Conservation (phyloP, 1,139 yeast genomes). For the Candida sanyaensis region DNA sequence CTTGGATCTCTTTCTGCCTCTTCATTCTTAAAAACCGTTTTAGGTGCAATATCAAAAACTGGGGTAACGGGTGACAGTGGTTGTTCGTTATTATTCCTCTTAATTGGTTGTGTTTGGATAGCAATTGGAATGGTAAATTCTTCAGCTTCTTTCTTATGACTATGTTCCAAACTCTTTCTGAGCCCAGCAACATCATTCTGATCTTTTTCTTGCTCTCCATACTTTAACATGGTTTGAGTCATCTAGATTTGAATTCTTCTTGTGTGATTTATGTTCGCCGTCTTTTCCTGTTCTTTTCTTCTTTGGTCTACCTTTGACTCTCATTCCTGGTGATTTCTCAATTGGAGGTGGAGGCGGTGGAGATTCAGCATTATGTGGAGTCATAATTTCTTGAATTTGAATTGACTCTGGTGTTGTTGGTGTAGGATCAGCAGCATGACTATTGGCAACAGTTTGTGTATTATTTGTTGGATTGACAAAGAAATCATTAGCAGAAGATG, state of each 20-base stretch:
- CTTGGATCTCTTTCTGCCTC: conserved; percentile 6
- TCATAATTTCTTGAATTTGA: conserved; percentile 4
- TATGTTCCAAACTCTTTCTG: neutral
- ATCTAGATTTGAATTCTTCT: neutral
- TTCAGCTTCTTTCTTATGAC: neutral
- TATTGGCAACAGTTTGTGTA: neutral
- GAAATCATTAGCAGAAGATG: conserved; percentile 9
- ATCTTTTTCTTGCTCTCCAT: neutral
- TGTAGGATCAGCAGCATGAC: neutral
- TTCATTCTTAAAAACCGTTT: neutral
- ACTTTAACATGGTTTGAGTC: neutral
- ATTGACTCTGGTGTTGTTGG: conserved; percentile 7
- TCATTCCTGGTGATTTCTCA: conserved; percentile 16
- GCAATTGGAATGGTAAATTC: conserved; percentile 5
- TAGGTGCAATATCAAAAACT: neutral
- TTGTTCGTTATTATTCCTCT: neutral
- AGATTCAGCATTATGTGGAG: conserved; percentile 3
- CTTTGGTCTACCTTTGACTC: conserved; percentile 13
- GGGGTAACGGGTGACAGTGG: conserved; percentile 1
- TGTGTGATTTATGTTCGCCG: neutral
- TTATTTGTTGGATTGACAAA: neutral
- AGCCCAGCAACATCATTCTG: neutral
- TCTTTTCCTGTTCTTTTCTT: conserved; percentile 6
- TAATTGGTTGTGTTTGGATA: conserved; percentile 3
- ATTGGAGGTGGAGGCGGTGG: conserved; percentile 17